Evolutionary conservation across 805 yeast species (phyloP).

Genomic region (Cyberlindnera sargentensis): DNA sequence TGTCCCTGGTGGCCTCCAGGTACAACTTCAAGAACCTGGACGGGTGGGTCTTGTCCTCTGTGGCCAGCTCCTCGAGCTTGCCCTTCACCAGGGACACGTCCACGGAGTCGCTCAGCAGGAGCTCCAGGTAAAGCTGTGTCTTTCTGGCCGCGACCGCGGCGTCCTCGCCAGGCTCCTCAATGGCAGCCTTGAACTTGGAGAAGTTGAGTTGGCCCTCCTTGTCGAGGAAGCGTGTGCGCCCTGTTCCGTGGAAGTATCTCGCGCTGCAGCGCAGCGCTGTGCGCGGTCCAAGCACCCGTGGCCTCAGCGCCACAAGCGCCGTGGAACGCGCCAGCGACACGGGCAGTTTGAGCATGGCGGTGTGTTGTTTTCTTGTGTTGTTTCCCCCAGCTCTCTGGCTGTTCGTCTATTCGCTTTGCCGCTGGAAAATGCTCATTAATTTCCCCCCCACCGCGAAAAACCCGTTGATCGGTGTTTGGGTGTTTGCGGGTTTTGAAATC

Average conservation of each 20-base stretch:
- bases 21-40: constrained; percentile 14
- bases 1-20: constrained; percentile 7
- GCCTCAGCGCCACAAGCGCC: background rate
- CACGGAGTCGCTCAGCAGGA: constrained; percentile 8
- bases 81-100: constrained; percentile 7
- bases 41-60: constrained; percentile 9
- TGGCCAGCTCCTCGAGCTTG: constrained; percentile 9
- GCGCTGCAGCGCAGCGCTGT: background rate
- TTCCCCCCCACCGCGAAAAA: too few relatives aligned
- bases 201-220: constrained; percentile 16
- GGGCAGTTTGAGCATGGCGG: background rate
- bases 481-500: too few relatives aligned
- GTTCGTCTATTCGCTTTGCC: too few relatives aligned
- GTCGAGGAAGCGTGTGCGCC: constrained; percentile 6
- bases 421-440: too few relatives aligned
- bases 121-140: constrained; percentile 11
- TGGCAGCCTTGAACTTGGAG: constrained; percentile 12
- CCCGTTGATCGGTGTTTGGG: too few relatives aligned
- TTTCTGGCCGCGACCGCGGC: constrained; percentile 6
- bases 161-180: constrained; percentile 12
- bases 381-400: too few relatives aligned
- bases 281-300: background rate
- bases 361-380: too few relatives aligned
- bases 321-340: background rate
- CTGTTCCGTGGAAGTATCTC: background rate